phyloP scores from a whole-genome alignment of 345 rosid genomes.

The Dipteronia dyeriana region DNA sequence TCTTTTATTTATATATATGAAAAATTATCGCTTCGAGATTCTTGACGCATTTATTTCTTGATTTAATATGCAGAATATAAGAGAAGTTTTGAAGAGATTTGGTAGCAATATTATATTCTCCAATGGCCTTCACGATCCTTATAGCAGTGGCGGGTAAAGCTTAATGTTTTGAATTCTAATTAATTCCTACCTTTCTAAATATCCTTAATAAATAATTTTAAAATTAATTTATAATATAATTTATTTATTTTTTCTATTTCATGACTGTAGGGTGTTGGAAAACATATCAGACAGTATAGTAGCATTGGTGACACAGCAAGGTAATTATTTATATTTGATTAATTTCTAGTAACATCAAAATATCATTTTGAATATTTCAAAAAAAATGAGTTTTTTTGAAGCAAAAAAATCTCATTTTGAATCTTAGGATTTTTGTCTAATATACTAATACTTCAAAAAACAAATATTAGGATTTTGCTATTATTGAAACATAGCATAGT shows the following conservation, averaged over 20 bases:
- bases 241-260: neutral
- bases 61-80: slow-evolving; percentile 19
- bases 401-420: too few species aligned
- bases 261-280: slow-evolving; percentile 22
- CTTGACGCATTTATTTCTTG: too few species aligned
- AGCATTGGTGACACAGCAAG: slow-evolving; percentile 14
- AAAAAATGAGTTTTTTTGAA: too few species aligned
- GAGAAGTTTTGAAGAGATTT: slow-evolving; percentile 23
- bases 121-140: slow-evolving; percentile 34
- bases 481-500: too few species aligned
- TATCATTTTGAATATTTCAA: too few species aligned
- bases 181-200: too few species aligned
- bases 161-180: neutral
- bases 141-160: slow-evolving; percentile 29
- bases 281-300: slow-evolving; percentile 21
- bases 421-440: too few species aligned
- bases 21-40: too few species aligned
- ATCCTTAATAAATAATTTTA: neutral
- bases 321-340: neutral
- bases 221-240: neutral
- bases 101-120: slow-evolving; percentile 37
- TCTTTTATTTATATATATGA: neutral
- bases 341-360: neutral
- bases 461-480: too few species aligned
- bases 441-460: too few species aligned